Evolutionary conservation across 73 alveolate species (phyloP).

Genomic region (Loxodes magnus): DNA sequence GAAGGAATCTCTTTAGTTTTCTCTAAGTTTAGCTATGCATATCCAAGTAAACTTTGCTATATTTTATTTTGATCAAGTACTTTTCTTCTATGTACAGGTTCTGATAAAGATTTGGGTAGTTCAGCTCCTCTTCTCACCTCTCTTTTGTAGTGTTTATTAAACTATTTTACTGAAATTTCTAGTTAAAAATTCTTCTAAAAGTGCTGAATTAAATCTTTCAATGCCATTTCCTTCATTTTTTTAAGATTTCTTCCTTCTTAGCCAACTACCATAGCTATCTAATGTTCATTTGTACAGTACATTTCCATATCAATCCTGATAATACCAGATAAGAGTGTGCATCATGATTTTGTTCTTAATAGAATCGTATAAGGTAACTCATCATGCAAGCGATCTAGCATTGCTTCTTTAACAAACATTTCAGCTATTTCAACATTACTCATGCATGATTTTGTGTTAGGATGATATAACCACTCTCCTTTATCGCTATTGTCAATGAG

Average conservation of each 20-base stretch:
- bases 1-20: too few species aligned
- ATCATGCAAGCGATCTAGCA: not conserved
- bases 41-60: too few species aligned
- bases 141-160: too few species aligned
- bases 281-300: not conserved
- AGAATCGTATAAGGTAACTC: not conserved
- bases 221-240: too few species aligned
- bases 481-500: not conserved
- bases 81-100: too few species aligned
- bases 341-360: not conserved
- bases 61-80: too few species aligned
- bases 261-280: not conserved
- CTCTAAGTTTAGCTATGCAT: too few species aligned
- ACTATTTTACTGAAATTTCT: too few species aligned
- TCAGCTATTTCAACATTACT: not conserved
- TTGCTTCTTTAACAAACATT: not conserved
- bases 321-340: not conserved
- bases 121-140: too few species aligned
- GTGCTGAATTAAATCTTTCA: too few species aligned
- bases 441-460: not conserved
- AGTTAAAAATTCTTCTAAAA: too few species aligned
- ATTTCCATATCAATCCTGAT: not conserved
- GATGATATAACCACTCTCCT: conserved; percentile 3
- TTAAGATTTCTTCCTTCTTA: not conserved
- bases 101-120: too few species aligned